Conservation (phyloP, 2,329 filamentous ascomycete genomes). For the Arthrobotrys megalospora region DNA sequence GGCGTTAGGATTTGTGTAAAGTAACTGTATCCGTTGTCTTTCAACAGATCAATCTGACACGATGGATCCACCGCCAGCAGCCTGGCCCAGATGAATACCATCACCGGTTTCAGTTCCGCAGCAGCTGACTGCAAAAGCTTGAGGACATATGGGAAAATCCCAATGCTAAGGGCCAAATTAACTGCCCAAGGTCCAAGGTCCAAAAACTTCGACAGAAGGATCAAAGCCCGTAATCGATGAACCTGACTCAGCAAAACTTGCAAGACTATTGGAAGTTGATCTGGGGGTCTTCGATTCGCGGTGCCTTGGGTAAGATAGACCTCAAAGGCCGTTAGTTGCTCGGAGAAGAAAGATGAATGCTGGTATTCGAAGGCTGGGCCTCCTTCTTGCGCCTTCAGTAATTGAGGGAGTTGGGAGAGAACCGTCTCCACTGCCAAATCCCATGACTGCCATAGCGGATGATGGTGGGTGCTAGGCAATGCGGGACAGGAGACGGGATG, state of each 20-base stretch:
- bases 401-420: constrained; percentile 85
- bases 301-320: constrained; percentile 90
- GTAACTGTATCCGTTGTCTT: constrained; percentile 97
- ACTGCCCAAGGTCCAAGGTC: constrained; percentile 98
- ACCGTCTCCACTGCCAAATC: constrained; percentile 97
- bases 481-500: constrained; percentile 92
- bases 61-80: constrained; percentile 95
- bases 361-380: constrained; percentile 87
- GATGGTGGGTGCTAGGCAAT: constrained; percentile 94
- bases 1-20: constrained; percentile 94
- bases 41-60: constrained; percentile 92
- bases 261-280: constrained; percentile 94
- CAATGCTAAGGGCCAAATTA: constrained; percentile 96
- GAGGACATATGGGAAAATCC: constrained; percentile 98
- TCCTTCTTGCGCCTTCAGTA: constrained; percentile 83
- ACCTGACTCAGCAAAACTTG: constrained; percentile 97
- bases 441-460: constrained; percentile 97
- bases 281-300: constrained; percentile 86
- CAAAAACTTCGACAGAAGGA: constrained; percentile 91
- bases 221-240: constrained; percentile 89
- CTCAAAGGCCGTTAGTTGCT: constrained; percentile 96
- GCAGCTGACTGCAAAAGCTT: constrained; percentile 96
- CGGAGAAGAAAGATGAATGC: constrained; percentile 95
- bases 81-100: constrained; percentile 99
- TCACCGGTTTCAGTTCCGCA: constrained; percentile 93